A percentile compares a stretch with the other conserved stretches of the same genome.
phyloP scores from a whole-genome alignment of 805 yeast species.

The Wickerhamiella galacta region DNA sequence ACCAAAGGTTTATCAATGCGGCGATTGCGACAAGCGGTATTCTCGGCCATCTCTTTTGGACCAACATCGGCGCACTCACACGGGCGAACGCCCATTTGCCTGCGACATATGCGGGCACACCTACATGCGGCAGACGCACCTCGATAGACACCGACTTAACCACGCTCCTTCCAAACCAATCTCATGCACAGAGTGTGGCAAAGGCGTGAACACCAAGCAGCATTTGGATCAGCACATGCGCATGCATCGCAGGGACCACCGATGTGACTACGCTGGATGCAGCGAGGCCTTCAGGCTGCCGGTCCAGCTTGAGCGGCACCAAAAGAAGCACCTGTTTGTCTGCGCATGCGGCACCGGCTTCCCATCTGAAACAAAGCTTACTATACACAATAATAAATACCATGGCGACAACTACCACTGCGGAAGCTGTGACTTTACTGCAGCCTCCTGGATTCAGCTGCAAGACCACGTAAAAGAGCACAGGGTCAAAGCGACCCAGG shows the following conservation, averaged over 20 bases:
- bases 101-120: constrained; percentile 51
- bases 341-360: constrained; percentile 45
- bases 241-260: constrained; percentile 55
- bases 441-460: neutral
- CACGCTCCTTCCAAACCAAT: constrained; percentile 54
- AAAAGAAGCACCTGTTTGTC: constrained; percentile 24
- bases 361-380: constrained; percentile 45
- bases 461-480: neutral
- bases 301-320: constrained; percentile 60
- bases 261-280: constrained; percentile 49
- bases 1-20: constrained; percentile 48
- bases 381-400: constrained; percentile 45
- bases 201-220: constrained; percentile 67
- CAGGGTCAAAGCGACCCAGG: no score
- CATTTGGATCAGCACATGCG: constrained; percentile 70
- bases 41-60: constrained; percentile 66
- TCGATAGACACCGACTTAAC: constrained; percentile 52
- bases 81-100: constrained; percentile 57
- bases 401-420: constrained; percentile 31
- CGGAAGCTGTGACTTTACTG: constrained; percentile 12
- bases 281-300: constrained; percentile 52
- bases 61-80: constrained; percentile 67
- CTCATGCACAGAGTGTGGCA: constrained; percentile 57
- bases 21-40: constrained; percentile 59
- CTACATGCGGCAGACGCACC: constrained; percentile 65